A percentile compares a stretch with the other conserved stretches of the same genome.
Conservation (phyloP, 371 early-diverging fungal genomes). For the Mucor ambiguus region DNA sequence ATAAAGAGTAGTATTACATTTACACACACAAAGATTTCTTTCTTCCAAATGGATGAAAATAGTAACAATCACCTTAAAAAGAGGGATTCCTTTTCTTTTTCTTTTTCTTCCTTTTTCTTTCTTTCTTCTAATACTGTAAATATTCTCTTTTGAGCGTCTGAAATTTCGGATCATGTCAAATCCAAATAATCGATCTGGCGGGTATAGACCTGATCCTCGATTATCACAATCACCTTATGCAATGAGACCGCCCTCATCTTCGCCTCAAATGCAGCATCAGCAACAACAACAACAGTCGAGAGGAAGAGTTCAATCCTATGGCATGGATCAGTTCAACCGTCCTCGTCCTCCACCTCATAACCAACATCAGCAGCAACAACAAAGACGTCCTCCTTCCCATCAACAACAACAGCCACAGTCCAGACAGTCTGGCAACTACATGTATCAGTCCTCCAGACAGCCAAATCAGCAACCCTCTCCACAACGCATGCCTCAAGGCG, state of each 20-base stretch:
- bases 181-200: conserved; percentile 22
- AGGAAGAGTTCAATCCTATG: conserved; percentile 14
- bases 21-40: conserved; percentile 6
- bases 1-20: neutral
- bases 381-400: neutral
- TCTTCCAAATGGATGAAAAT: conserved; percentile 25
- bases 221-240: conserved; percentile 17
- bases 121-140: conserved; percentile 9
- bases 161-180: conserved; percentile 20
- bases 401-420: conserved; percentile 7
- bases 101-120: conserved; percentile 3
- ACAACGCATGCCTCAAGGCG: conserved; percentile 1
- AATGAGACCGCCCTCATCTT: conserved; percentile 16
- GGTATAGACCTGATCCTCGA: conserved; percentile 27
- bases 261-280: conserved; percentile 7
- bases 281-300: conserved; percentile 6
- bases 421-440: neutral
- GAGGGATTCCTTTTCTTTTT: conserved; percentile 15
- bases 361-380: conserved; percentile 8
- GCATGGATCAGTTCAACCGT: conserved; percentile 20
- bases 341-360: conserved; percentile 23
- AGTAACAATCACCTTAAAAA: conserved; percentile 22
- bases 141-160: conserved; percentile 1
- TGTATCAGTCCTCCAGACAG: conserved; percentile 11
- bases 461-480: neutral